phyloP scores from a whole-genome alignment of 306 rosid genomes.

The Pyrus communis region DNA sequence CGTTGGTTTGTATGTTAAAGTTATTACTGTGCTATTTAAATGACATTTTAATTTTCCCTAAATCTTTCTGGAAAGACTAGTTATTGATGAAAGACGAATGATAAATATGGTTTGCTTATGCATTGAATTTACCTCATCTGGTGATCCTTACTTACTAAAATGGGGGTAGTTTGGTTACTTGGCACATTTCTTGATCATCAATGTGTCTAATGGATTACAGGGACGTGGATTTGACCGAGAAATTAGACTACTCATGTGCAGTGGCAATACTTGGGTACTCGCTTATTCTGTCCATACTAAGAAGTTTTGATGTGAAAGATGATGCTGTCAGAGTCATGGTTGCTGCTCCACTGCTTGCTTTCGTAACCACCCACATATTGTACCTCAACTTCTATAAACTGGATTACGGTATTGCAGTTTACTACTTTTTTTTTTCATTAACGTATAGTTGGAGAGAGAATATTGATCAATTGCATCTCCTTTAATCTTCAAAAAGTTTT shows the following conservation, averaged over 20 bases:
- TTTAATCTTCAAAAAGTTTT: too few species aligned
- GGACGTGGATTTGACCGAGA: conserved; percentile 60
- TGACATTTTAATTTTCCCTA: background rate
- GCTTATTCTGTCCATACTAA: conserved; percentile 48
- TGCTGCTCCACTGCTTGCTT: conserved; percentile 68
- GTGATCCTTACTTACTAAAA: too few species aligned
- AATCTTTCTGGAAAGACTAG: background rate
- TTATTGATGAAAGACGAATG: background rate
- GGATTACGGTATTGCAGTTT: conserved; percentile 44
- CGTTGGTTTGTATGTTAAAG: background rate
- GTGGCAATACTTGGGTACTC: conserved; percentile 77
- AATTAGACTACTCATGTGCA: conserved; percentile 53
- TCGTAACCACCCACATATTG: conserved; percentile 57
- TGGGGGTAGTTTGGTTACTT: background rate
- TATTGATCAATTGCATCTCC: too few species aligned
- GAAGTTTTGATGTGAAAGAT: conserved; percentile 49
- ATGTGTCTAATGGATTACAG: conserved; percentile 30
- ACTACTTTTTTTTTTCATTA: background rate
- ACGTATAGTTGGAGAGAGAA: background rate
- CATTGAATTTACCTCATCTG: background rate
- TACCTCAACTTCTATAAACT: conserved; percentile 59
- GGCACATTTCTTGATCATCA: background rate
- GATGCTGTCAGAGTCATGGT: conserved; percentile 77
- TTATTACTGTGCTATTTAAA: background rate
- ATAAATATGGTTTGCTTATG: background rate